These are phyloP conservation scores for Limnomonas spitsbergensis DNA, from an alignment of 139 green algal species.

Conservation along the genomic window DNA sequence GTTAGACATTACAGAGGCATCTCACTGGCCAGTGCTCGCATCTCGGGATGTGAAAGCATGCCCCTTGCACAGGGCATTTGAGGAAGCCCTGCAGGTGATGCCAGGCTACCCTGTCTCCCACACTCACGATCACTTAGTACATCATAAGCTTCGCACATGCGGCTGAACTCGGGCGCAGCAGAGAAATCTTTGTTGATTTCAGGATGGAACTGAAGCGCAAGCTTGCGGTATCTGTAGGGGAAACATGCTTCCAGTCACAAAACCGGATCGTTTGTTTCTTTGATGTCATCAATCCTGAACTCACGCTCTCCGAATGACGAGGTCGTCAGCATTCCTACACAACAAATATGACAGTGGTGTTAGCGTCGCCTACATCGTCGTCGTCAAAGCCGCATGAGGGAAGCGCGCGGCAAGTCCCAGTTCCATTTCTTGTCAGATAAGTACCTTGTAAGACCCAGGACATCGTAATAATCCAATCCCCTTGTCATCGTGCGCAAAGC, in stretches of 20 bases:
- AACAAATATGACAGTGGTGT: background rate
- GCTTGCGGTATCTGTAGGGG: slow-evolving; percentile 56
- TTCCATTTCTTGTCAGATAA: background rate
- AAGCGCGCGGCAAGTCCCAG: background rate
- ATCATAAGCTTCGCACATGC: slow-evolving; percentile 71
- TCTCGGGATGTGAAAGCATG: background rate
- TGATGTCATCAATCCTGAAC: no score
- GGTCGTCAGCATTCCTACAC: slow-evolving; percentile 55
- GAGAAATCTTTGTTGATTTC: slow-evolving; percentile 52
- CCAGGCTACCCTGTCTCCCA: no score
- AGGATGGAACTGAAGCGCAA: slow-evolving; percentile 72
- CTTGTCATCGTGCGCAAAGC: no score
- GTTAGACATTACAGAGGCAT: background rate
- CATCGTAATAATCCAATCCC: slow-evolving; percentile 48
- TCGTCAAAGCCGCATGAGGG: background rate
- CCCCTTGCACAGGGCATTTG: background rate
- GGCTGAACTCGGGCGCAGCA: slow-evolving; percentile 47
- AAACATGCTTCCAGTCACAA: background rate
- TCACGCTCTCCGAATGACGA: slow-evolving; percentile 69
- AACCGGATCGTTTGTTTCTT: background rate
- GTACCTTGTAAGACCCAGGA: slow-evolving; percentile 53
- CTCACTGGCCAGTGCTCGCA: background rate
- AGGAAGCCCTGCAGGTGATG: no score
- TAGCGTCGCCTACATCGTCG: background rate
- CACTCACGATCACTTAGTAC: slow-evolving; percentile 68